These are phyloP conservation scores for Diversispora epigaea DNA, from an alignment of 192 early-diverging fungal genomes.

Conservation along the genomic window DNA sequence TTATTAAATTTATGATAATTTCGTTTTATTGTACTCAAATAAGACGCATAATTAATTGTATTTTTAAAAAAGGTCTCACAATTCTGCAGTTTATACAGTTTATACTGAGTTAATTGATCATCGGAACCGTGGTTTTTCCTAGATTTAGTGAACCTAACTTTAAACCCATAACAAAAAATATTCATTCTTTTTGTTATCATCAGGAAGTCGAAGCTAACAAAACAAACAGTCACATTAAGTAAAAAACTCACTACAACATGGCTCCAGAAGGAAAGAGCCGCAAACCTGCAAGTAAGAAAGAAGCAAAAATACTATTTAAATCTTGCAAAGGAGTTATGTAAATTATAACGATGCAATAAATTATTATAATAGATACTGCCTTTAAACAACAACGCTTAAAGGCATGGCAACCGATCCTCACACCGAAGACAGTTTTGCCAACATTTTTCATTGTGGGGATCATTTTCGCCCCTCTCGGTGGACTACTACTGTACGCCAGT, in stretches of 20 bases:
- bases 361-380: conserved; percentile 74
- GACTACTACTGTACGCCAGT: conserved; percentile 83
- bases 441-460: conserved; percentile 93
- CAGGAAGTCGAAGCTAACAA: too few relatives aligned
- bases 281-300: conserved; percentile 58
- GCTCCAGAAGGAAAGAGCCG: conserved; percentile 53
- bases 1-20: too few relatives aligned
- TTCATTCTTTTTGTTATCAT: too few relatives aligned
- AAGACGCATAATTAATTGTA: too few relatives aligned
- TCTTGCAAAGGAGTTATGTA: not conserved
- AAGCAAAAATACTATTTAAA: not conserved
- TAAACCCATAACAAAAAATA: too few relatives aligned
- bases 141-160: too few relatives aligned
- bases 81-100: too few relatives aligned
- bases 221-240: too few relatives aligned
- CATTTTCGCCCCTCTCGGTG: conserved; percentile 94
- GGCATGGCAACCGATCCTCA: conserved; percentile 98
- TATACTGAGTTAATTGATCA: too few relatives aligned
- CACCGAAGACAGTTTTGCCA: conserved; percentile 96
- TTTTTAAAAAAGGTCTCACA: too few relatives aligned
- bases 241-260: not conserved
- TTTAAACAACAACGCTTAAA: conserved; percentile 99
- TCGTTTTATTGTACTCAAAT: too few relatives aligned
- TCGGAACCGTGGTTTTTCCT: too few relatives aligned
- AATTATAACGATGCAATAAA: not conserved